phyloP scores from a whole-genome alignment of 1,139 yeast species.

The Candida sanyaensis region DNA sequence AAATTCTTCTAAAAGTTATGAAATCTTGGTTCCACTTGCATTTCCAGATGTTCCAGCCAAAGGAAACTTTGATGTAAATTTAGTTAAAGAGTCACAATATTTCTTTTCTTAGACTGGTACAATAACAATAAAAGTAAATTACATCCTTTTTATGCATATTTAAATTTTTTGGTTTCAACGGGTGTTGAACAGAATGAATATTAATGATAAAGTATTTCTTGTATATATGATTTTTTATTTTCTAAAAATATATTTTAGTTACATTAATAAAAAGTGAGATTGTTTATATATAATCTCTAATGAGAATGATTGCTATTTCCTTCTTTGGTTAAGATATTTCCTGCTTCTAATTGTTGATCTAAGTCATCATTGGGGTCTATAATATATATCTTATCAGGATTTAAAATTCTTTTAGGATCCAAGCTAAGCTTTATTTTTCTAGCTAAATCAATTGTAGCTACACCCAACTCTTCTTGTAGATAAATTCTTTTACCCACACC shows the following conservation, averaged over 20 bases:
- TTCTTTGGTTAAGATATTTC: constrained; percentile 13
- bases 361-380: constrained; percentile 36
- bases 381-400: constrained; percentile 44
- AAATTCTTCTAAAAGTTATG: constrained; percentile 21
- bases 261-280: background rate
- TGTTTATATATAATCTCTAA: background rate
- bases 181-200: background rate
- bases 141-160: too few relatives aligned
- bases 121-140: too few relatives aligned
- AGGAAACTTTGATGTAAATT: constrained; percentile 81
- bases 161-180: too few relatives aligned
- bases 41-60: constrained; percentile 77
- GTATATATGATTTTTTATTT: background rate
- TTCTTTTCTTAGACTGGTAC: constrained; percentile 55
- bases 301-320: background rate
- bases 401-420: constrained; percentile 43
- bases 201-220: background rate
- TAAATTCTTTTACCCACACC: constrained; percentile 45
- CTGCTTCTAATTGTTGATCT: constrained; percentile 29
- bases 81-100: constrained; percentile 72
- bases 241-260: background rate
- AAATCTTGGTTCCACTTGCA: constrained; percentile 58
- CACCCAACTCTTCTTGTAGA: constrained; percentile 37
- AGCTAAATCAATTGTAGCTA: constrained; percentile 38
- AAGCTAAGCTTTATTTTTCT: constrained; percentile 39